Conservation (phyloP, 768 basidiomycete genomes). For the Xerocomellus amylosporus region DNA sequence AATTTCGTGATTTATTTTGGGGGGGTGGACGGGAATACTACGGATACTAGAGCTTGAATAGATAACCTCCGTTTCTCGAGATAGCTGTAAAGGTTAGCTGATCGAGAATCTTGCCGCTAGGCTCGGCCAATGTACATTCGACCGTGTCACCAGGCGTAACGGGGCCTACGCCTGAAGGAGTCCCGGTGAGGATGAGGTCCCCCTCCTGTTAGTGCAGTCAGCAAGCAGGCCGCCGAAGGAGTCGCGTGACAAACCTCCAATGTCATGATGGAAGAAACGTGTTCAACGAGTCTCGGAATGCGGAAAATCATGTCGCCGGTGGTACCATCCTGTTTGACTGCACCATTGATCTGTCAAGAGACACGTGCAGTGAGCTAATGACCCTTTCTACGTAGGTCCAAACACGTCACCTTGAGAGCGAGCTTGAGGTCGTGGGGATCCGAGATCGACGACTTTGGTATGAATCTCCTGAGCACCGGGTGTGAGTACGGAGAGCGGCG, state of each 20-base stretch:
- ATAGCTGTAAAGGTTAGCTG: slow-evolving; percentile 63
- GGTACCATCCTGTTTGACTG: slow-evolving; percentile 77
- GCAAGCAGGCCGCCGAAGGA: neutral
- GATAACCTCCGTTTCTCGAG: slow-evolving; percentile 68
- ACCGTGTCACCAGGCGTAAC: slow-evolving; percentile 74
- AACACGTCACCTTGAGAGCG: slow-evolving; percentile 59
- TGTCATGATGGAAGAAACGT: slow-evolving; percentile 94
- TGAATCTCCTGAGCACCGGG: slow-evolving; percentile 56
- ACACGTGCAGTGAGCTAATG: neutral
- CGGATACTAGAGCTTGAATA: slow-evolving; percentile 38
- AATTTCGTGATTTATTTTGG: slow-evolving; percentile 8
- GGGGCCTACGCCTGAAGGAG: slow-evolving; percentile 87
- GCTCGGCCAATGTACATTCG: slow-evolving; percentile 64
- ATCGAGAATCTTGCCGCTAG: slow-evolving; percentile 52
- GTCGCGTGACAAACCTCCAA: slow-evolving; percentile 62
- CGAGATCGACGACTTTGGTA: slow-evolving; percentile 64
- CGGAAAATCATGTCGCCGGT: slow-evolving; percentile 91
- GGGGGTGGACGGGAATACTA: neutral
- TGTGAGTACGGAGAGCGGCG: neutral
- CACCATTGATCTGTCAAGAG: slow-evolving; percentile 69
- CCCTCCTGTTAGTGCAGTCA: slow-evolving; percentile 58
- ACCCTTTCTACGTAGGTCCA: neutral
- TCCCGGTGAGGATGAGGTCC: slow-evolving; percentile 88
- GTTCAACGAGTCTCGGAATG: slow-evolving; percentile 84
- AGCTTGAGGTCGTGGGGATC: slow-evolving; percentile 79